Base-by-base conservation (phyloP, 257 asterid genomes). In the Nicotiana tomentosiformis region DNA sequence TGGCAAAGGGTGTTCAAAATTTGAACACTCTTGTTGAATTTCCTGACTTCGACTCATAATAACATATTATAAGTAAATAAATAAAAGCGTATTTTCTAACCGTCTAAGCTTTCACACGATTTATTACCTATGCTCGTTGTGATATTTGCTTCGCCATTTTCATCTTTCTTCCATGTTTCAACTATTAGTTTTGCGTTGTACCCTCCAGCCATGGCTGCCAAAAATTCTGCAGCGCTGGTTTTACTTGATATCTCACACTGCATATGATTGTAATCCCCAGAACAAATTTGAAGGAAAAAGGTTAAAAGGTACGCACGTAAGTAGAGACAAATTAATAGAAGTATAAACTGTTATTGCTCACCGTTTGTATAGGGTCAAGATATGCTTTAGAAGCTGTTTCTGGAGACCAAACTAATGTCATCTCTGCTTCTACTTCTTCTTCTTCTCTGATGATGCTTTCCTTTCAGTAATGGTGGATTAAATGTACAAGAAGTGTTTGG, bases 351-450 rank as follows among this genome's bases (percentile, higher is more conserved):
- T 16, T 30, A n/a, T 11, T 80, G 12, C 87, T 69, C 83, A 84
- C 88, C 1, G 33, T 76, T 86, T 70, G 85, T 12, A 83, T 72
- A 12, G 88, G 84, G 17, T 84, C 89, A 66, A 88, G 16, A 51
- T 84, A 86, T 0, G 91, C 84, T 9, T 81, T 83, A 69, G 82
- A 83, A 80, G 91, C 88, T 30, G 81, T 86, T 43, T 88, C 82
- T 33, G 91, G 88, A 81, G 84, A 86, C 91, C 89, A 88, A 18
- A 81, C 80, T 61, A 72, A 57, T 86, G 83, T 86, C 91, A 88
- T 88, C 66, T 85, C 82, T 23, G 46, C 51, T 64, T 35, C 53
- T 66, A 35, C 57, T 10, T 46, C 60, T 70, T 61, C 60, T 70
- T 61, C 30, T n/a, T 18, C 16, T 20, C 17, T 15, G 32, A 35